Conservation (phyloP, 2,329 filamentous ascomycete genomes). For the Alternaria sp. region DNA sequence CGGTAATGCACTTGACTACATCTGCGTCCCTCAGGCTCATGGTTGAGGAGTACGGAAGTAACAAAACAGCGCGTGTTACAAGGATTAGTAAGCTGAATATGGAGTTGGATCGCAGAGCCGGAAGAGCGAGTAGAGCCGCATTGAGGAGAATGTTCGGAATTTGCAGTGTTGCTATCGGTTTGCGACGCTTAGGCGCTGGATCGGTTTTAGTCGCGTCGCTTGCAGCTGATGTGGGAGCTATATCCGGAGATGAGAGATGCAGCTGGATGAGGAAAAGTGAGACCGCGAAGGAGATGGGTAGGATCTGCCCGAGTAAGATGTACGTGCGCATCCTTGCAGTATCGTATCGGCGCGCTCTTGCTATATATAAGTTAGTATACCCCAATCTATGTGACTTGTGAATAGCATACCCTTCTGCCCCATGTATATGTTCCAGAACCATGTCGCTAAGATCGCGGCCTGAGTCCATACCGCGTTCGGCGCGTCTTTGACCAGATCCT, state of each 20-base stretch:
- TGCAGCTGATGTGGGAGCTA: neutral
- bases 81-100: conserved; percentile 33
- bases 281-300: conserved; percentile 39
- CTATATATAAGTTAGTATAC: conserved; percentile 17
- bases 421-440: conserved; percentile 45
- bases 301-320: conserved; percentile 39
- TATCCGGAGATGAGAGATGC: conserved; percentile 31
- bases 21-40: conserved; percentile 26
- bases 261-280: conserved; percentile 39
- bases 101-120: conserved; percentile 22
- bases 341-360: conserved; percentile 20
- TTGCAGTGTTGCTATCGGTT: conserved; percentile 26
- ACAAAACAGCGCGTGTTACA: conserved; percentile 27
- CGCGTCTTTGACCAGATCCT: conserved; percentile 35
- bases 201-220: neutral
- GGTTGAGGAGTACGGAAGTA: conserved; percentile 33
- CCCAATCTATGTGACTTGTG: neutral
- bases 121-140: conserved; percentile 29
- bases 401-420: conserved; percentile 30
- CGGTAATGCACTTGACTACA: conserved; percentile 28
- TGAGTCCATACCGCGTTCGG: conserved; percentile 40
- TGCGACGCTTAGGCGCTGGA: conserved; percentile 3
- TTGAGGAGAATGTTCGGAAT: conserved; percentile 41
- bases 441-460: conserved; percentile 34
- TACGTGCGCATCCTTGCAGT: conserved; percentile 27